Evolutionary conservation across 306 rosid species (phyloP).

Genomic region (Rosa rugosa): DNA sequence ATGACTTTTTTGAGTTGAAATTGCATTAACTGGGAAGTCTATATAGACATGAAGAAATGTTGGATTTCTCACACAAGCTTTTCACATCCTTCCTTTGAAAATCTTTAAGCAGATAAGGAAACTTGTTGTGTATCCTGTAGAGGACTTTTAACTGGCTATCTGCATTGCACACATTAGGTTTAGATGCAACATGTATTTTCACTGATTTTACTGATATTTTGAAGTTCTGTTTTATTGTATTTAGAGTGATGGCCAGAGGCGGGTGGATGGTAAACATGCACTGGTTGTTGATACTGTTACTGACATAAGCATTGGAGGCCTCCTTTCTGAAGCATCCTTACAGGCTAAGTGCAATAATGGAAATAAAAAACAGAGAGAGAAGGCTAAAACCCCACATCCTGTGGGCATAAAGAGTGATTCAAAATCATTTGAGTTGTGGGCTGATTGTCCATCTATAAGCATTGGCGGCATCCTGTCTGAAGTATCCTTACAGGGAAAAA

Average conservation of each 20-base stretch:
- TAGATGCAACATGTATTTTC: background rate
- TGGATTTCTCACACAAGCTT: background rate
- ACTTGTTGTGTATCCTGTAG: background rate
- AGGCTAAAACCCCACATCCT: constrained; percentile 20
- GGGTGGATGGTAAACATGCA: constrained; percentile 29
- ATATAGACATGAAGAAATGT: background rate
- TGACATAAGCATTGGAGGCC: constrained; percentile 47
- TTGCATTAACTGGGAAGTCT: background rate
- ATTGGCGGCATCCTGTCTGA: constrained; percentile 65
- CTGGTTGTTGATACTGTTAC: constrained; percentile 41
- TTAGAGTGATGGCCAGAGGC: constrained; percentile 37
- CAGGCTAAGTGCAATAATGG: constrained; percentile 30
- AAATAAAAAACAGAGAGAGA: constrained; percentile 26
- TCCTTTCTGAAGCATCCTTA: constrained; percentile 46
- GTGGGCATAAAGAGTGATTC: constrained; percentile 48
- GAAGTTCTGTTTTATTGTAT: constrained; percentile 23
- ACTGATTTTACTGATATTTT: constrained; percentile 9
- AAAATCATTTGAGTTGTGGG: constrained; percentile 17
- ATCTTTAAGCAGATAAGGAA: background rate
- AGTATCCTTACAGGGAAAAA: constrained; percentile 55
- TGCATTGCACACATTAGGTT: background rate
- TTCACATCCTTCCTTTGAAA: constrained; percentile 2
- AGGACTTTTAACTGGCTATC: background rate
- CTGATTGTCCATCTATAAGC: constrained; percentile 43
- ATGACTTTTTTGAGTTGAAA: constrained; percentile 14